Percentiles rank a stretch among this genome's conserved stretches.
Evolutionary conservation across 371 early-diverging fungal species (phyloP).

Genomic region (Syncephalis fuscata): DNA sequence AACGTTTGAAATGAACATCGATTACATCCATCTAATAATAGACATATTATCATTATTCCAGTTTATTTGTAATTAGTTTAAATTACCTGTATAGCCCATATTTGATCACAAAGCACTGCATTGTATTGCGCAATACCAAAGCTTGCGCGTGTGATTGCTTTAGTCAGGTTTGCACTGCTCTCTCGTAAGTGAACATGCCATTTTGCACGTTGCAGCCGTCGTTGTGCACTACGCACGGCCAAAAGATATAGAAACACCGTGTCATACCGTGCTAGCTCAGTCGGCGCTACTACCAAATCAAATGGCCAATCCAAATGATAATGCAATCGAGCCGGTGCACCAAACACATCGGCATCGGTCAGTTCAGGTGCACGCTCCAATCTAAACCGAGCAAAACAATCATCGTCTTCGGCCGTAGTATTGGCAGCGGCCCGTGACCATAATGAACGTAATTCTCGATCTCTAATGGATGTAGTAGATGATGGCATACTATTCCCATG

Average conservation of each 20-base stretch:
- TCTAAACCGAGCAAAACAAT: slow-evolving; percentile 9
- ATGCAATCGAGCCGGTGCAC: slow-evolving; percentile 29
- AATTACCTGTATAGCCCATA: slow-evolving; percentile 60
- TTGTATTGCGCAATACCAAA: slow-evolving; percentile 22
- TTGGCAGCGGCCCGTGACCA: slow-evolving; percentile 24
- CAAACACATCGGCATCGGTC: slow-evolving; percentile 24
- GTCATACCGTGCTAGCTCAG: slow-evolving; percentile 35
- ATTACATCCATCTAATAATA: slow-evolving; percentile 40
- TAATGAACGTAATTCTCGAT: slow-evolving; percentile 38
- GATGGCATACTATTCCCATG: slow-evolving; percentile 17
- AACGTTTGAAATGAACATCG: slow-evolving; percentile 19
- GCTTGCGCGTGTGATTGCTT: too few species aligned
- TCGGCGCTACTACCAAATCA: slow-evolving; percentile 43
- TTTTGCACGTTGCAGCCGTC: slow-evolving; percentile 23
- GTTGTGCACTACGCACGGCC: slow-evolving; percentile 22
- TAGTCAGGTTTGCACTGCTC: slow-evolving; percentile 15
- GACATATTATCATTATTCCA: background rate
- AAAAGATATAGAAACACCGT: slow-evolving; percentile 43
- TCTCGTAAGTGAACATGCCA: slow-evolving; percentile 4
- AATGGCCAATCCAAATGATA: slow-evolving; percentile 56
- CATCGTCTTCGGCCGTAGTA: slow-evolving; percentile 21
- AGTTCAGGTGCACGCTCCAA: background rate
- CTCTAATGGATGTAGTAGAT: slow-evolving; percentile 16
- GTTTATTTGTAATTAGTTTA: background rate
- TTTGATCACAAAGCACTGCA: slow-evolving; percentile 57